Base-by-base conservation (phyloP, 306 rosid species). In the Lathyrus tuberosus region DNA sequence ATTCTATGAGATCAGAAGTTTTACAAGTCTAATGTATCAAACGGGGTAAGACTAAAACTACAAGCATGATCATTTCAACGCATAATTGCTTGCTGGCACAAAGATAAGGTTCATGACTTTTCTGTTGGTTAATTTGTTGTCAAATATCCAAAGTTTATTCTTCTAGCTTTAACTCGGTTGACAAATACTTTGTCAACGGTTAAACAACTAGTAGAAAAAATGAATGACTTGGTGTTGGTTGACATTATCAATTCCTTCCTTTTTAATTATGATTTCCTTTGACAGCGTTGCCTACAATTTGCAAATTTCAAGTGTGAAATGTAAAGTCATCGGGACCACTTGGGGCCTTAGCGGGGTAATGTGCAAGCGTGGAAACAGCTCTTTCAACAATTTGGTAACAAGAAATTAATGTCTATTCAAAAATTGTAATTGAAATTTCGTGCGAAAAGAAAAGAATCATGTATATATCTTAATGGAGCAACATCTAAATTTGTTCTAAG, bases 311-410 rank as follows among this genome's bases (percentile, higher is more conserved):
- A 73, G 58, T 74, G 82, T 67, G 76, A 79, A 68, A 49, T 30
- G 14, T 48, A 28, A 65, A 71, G 49, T 17, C 15, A 10, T 15
- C 48, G 57, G 52, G 64, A 71, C 51, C 59, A 66, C 10, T 17
- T 67, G 71, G 72, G 72, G 62, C 53, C 78, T 72, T 67, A 35
- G 49, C 28, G 65, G 64, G 60, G 65, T 72, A 38, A n/a, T 8
- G 71, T 61, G 76, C 76, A 75, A 54, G 72, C 48, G 8, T 28
- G 69, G 53, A 46, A 8, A 74, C 79, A 79, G 47, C 68, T 73
- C 72, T 73, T 62, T 10, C 3, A 52, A 33, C 72, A 44, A 37
- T 22, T 41, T 52, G 72, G 67, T 57, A 43, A 53, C 31, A 44
- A 35, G 20, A n/a, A 41, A 33, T 26, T 58, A 13, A 6, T 12